A percentile compares a stretch with the other conserved stretches of the same genome.
Conservation (phyloP, 2,329 filamentous ascomycete genomes). For the Botryosphaeria dothidea region DNA sequence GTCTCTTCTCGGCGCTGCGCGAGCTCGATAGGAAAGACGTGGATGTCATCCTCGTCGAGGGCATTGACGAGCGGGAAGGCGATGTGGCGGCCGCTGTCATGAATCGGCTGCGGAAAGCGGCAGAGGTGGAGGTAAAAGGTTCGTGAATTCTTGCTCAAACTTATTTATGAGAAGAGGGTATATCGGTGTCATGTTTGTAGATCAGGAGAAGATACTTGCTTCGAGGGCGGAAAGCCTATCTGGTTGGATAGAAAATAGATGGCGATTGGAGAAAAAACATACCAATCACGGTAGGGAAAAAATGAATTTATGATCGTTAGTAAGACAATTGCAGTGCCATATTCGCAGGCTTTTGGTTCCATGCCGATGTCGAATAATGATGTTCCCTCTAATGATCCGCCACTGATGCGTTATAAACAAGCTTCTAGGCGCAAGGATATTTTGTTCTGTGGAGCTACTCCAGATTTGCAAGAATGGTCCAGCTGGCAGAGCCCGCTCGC, state of each 20-base stretch:
- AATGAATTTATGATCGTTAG: too few relatives aligned
- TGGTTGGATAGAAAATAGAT: too few relatives aligned
- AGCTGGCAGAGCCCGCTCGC: too few relatives aligned
- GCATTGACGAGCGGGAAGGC: slow-evolving; percentile 67
- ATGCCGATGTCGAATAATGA: too few relatives aligned
- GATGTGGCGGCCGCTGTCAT: slow-evolving; percentile 75
- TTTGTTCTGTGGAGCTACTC: background rate
- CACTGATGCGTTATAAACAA: too few relatives aligned
- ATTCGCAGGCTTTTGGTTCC: too few relatives aligned
- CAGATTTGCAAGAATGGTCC: background rate
- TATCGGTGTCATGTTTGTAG: background rate
- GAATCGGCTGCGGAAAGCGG: slow-evolving; percentile 53
- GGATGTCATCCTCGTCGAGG: slow-evolving; percentile 87
- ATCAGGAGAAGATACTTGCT: background rate
- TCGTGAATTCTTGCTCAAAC: background rate
- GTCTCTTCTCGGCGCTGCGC: slow-evolving; percentile 82
- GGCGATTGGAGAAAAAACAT: too few relatives aligned
- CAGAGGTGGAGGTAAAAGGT: slow-evolving; percentile 24
- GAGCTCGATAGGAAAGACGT: slow-evolving; percentile 79
- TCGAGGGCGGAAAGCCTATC: too few relatives aligned
- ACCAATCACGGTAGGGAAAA: too few relatives aligned
- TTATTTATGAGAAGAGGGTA: background rate
- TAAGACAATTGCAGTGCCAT: too few relatives aligned
- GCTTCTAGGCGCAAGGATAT: too few relatives aligned
- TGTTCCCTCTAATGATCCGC: too few relatives aligned